phyloP scores from a whole-genome alignment of 306 rosid species.

The Boehmeria nivea region DNA sequence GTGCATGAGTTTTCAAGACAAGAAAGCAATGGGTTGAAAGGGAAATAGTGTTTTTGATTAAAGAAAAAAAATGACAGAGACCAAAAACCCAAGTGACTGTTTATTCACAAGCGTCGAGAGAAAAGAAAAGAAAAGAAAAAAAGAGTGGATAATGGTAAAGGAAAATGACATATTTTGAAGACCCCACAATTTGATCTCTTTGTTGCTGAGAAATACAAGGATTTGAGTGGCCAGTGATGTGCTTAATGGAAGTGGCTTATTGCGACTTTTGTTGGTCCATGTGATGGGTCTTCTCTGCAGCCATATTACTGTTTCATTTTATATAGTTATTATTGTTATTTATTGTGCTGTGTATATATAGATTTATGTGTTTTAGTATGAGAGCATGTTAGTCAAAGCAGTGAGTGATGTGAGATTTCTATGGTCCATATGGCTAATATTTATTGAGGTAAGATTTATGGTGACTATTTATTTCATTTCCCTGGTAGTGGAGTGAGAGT shows the following conservation, averaged over 20 bases:
- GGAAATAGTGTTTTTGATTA: constrained; percentile 1
- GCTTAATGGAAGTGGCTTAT: constrained; percentile 6
- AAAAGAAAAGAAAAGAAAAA: background rate
- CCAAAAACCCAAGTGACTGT: no score
- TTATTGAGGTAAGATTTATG: no score
- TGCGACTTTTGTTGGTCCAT: constrained; percentile 3
- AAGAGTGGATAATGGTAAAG: background rate
- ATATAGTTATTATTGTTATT: no score
- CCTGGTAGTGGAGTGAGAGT: no score
- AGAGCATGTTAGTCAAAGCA: no score
- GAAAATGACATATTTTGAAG: constrained; percentile 5
- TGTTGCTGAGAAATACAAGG: constrained; percentile 16
- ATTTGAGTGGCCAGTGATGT: no score
- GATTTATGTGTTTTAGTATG: no score
- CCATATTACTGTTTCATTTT: no score
- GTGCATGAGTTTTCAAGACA: constrained; percentile 23
- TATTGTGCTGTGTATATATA: no score
- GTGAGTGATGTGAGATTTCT: no score
- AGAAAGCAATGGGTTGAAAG: constrained; percentile 8
- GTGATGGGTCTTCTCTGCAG: background rate
- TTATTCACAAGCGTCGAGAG: constrained; percentile 27
- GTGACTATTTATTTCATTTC: no score
- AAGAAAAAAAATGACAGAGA: constrained; percentile 8
- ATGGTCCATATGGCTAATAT: no score
- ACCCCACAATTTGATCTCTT: constrained; percentile 18